A percentile compares a stretch with the other conserved stretches of the same genome.
Conservation (phyloP, 1,284 basidiomycete species). For the Fomitopsis pinicola region DNA sequence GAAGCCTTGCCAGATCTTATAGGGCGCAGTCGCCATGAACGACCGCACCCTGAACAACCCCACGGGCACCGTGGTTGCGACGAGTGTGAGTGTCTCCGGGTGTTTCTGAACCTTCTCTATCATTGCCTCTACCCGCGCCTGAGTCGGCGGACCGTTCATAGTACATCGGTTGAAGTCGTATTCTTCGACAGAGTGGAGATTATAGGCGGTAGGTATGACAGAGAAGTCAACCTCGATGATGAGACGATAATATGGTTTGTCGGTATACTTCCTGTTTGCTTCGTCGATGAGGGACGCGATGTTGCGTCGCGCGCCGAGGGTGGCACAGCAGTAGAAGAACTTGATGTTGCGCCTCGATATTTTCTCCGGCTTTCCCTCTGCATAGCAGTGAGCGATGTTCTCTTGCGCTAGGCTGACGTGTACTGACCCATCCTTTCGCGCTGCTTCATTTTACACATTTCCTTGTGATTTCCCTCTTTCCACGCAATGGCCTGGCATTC, state of each 20-base stretch:
- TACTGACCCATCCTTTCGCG: slow-evolving; percentile 30
- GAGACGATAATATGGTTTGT: slow-evolving; percentile 17
- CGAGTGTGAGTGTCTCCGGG: too few relatives aligned
- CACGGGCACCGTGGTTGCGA: too few relatives aligned
- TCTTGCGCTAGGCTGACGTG: not conserved
- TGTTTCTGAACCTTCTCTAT: too few relatives aligned
- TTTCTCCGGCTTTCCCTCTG: slow-evolving; percentile 30
- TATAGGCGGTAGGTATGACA: slow-evolving; percentile 22
- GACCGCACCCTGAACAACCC: too few relatives aligned
- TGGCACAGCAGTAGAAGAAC: slow-evolving; percentile 33
- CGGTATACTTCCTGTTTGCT: slow-evolving; percentile 23
- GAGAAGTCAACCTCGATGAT: slow-evolving; percentile 33
- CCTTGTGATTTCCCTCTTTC: slow-evolving; percentile 35
- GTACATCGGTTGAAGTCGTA: too few relatives aligned
- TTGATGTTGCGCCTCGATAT: slow-evolving; percentile 29
- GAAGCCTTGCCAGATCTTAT: too few relatives aligned
- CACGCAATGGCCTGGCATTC: slow-evolving; percentile 33
- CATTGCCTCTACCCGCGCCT: too few relatives aligned
- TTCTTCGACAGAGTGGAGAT: not conserved
- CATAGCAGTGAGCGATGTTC: not conserved
- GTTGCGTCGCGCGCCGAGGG: slow-evolving; percentile 28
- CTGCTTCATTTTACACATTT: slow-evolving; percentile 35
- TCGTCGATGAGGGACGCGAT: slow-evolving; percentile 23
- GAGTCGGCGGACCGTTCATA: too few relatives aligned
- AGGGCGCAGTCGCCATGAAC: too few relatives aligned